Evolutionary conservation across 1,284 basidiomycete species (phyloP).

Genomic region (Cutaneotrichosporon sp.): DNA sequence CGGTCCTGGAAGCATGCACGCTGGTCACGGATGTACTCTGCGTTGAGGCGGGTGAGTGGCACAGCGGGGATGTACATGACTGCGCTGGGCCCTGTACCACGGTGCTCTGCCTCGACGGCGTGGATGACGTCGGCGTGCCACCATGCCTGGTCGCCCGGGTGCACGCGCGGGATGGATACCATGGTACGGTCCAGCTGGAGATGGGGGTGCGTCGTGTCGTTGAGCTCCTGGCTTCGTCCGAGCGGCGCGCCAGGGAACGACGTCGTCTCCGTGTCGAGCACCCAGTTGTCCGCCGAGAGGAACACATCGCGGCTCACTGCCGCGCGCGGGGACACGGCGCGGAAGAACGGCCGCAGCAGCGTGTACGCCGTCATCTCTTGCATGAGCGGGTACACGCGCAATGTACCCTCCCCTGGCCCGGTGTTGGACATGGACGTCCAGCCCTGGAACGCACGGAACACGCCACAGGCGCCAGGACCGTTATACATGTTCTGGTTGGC

Average conservation of each 20-base stretch:
- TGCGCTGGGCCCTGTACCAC: constrained; percentile 60
- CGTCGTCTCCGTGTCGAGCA: constrained; percentile 56
- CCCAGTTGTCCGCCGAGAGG: constrained; percentile 59
- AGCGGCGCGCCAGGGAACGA: constrained; percentile 61
- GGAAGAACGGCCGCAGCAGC: constrained; percentile 72
- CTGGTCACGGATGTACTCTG: constrained; percentile 61
- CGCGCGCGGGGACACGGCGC: constrained; percentile 17
- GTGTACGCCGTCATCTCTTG: constrained; percentile 68
- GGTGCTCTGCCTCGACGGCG: constrained; percentile 62
- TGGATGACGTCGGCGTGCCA: constrained; percentile 79
- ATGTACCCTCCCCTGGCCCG: constrained; percentile 64
- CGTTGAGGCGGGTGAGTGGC: constrained; percentile 62
- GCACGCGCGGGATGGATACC: constrained; percentile 66
- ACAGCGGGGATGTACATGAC: constrained; percentile 75
- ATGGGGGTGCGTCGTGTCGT: constrained; percentile 63
- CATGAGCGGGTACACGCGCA: constrained; percentile 70
- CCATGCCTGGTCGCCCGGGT: constrained; percentile 70
- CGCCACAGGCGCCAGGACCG: constrained; percentile 54
- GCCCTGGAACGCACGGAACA: constrained; percentile 71
- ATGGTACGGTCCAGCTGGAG: constrained; percentile 61
- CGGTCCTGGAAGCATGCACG: constrained; percentile 55
- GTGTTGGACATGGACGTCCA: constrained; percentile 60
- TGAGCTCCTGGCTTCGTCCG: constrained; percentile 62
- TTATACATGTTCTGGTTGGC: constrained; percentile 45
- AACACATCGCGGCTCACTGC: constrained; percentile 27